phyloP scores from a whole-genome alignment of 352 stramenopile genomes.

The Thalassiosira allenii region DNA sequence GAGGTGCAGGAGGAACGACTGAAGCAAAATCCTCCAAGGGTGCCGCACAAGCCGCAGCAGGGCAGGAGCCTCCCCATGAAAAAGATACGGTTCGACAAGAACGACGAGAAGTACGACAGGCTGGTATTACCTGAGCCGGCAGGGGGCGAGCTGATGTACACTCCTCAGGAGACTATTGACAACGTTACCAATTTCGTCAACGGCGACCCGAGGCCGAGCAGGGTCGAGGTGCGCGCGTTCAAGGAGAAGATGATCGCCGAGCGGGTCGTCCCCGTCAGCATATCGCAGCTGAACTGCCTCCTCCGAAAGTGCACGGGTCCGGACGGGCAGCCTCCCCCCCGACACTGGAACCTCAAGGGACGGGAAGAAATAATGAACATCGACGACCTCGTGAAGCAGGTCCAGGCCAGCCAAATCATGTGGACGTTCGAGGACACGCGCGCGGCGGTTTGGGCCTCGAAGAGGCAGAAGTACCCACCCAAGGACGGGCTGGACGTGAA shows the following conservation, averaged over 20 bases:
- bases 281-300: constrained; percentile 25
- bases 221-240: background rate
- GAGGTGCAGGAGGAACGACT: constrained; percentile 4
- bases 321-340: background rate
- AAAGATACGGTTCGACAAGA: constrained; percentile 1
- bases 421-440: constrained; percentile 23
- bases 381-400: constrained; percentile 18
- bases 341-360: constrained; percentile 23
- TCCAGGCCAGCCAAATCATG: background rate
- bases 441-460: constrained; percentile 6
- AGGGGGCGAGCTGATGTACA: constrained; percentile 12
- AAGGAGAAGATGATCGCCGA: constrained; percentile 40
- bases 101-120: constrained; percentile 10
- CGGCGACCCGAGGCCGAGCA: background rate
- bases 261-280: constrained; percentile 11
- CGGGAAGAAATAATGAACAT: constrained; percentile 26
- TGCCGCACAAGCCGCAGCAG: background rate
- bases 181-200: constrained; percentile 6
- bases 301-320: background rate
- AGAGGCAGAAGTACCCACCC: background rate
- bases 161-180: background rate
- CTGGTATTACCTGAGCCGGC: constrained; percentile 2
- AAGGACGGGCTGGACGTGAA: constrained; percentile 8
- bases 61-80: background rate
- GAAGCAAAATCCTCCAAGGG: background rate